phyloP scores from a whole-genome alignment of 176 grass and related monocot genomes.

The Bothriochloa decipiens region DNA sequence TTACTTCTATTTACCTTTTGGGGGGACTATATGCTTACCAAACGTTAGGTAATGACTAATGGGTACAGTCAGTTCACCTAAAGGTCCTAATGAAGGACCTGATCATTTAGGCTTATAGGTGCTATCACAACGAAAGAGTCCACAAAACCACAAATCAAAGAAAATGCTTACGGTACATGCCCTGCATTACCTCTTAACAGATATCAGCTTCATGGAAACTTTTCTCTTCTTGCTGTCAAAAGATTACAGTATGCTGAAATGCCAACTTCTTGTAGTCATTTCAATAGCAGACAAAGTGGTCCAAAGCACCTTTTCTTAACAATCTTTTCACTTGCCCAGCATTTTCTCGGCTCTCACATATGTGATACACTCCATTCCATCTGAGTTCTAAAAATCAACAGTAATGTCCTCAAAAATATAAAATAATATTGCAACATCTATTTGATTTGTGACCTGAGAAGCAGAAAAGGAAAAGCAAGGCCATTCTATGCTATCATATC shows the following conservation, averaged over 20 bases:
- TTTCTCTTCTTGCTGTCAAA: slow-evolving; percentile 41
- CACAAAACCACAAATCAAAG: background rate
- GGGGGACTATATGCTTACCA: background rate
- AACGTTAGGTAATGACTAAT: background rate
- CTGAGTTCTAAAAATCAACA: slow-evolving; percentile 45
- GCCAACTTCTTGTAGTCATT: slow-evolving; percentile 54
- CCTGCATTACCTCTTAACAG: slow-evolving; percentile 53
- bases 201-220: slow-evolving; percentile 57
- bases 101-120: background rate
- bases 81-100: background rate
- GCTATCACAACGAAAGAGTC: background rate
- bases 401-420: background rate
- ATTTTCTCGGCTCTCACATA: slow-evolving; percentile 52
- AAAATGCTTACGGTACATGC: background rate
- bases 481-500: background rate
- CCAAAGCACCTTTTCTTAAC: slow-evolving; percentile 51
- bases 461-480: background rate
- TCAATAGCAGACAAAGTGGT: slow-evolving; percentile 50
- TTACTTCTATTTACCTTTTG: background rate
- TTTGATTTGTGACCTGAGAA: slow-evolving; percentile 11
- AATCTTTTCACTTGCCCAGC: slow-evolving; percentile 55
- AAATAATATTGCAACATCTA: background rate
- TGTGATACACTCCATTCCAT: slow-evolving; percentile 49
- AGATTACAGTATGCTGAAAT: slow-evolving; percentile 58
- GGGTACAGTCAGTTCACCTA: slow-evolving; percentile 1